Evolutionary conservation across 495 filamentous ascomycete species (phyloP), one percentile per base, ranked within the genome.

Genomic region (Aspergillus baeticus): DNA sequence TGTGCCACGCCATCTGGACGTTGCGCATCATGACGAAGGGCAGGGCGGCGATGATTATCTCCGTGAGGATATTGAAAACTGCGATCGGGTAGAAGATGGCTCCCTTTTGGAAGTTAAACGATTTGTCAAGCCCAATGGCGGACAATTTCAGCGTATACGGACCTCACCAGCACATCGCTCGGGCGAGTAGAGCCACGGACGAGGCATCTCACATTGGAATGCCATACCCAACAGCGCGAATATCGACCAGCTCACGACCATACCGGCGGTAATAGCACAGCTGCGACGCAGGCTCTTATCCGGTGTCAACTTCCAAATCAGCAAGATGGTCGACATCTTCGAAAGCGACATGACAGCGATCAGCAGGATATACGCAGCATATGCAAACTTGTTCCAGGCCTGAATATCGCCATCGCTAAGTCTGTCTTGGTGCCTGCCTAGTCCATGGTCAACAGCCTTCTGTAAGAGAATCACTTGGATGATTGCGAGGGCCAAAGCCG

Each of bases 1-100:
- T 65, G 22, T 43, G 10, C 41, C 14, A 42, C n/a, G 31, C 51
- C 57, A 68, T 60, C 37, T 65, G 64, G 10, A 69, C 64, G 42
- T 63, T 58, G 0, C 49, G 54, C 57, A 69, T 62, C 67, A 69
- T 67, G 34, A 63, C 51, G 50, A 67, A 64, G 0, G 64, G 62
- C 7, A 53, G 41, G 7, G 56, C 26, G 20, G 59, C 53, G 29
- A 68, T 55, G 20, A 63, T 39, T 10, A 61, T 47, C 17, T 69
- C 67, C 21, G 54, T 67, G 37, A 66, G 50, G 31, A 69, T 64
- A 38, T 68, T 63, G 42, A 64, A 20, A 5, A 61, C 48, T n/a
- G 37, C 37, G 34, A 69, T 60, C 7, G 54, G 62, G 43, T 69
- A 69, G 13, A 63, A 18, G 8, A 69, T 15, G 8, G 45, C 58